Evolutionary conservation across 164 flowering plant genomes (phyloP).

Genomic region (Malania oleifera): DNA sequence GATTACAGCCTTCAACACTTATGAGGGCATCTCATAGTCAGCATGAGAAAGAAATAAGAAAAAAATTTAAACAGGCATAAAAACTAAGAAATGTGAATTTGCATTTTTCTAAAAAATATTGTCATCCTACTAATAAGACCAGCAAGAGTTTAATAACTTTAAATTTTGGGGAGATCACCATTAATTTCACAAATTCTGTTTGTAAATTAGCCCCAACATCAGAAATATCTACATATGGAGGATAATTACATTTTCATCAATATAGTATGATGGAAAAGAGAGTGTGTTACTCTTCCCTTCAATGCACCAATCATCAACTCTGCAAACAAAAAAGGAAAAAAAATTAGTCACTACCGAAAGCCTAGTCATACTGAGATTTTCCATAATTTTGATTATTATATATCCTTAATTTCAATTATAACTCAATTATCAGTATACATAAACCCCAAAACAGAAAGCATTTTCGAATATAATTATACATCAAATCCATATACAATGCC

Average conservation of each 20-base stretch:
- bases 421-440: too few species aligned
- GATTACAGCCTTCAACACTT: not conserved
- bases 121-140: not conserved
- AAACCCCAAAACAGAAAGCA: too few species aligned
- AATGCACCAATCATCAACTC: constrained; percentile 90
- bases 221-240: constrained; percentile 4
- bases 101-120: not conserved
- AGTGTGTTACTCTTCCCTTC: constrained; percentile 77
- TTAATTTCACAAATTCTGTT: not conserved
- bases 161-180: not conserved
- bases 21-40: not conserved
- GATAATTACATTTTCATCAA: constrained; percentile 90
- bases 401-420: too few species aligned
- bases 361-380: not conserved
- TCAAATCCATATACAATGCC: too few species aligned
- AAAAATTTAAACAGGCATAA: not conserved
- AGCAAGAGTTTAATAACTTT: not conserved
- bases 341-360: not conserved
- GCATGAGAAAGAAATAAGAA: not conserved
- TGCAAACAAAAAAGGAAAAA: constrained; percentile 32
- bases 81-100: too few species aligned
- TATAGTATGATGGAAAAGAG: constrained; percentile 94
- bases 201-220: not conserved
- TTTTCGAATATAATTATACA: too few species aligned
- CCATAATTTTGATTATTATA: not conserved